phyloP scores from a whole-genome alignment of 176 grass and related monocot genomes.

The Musa itinerans region DNA sequence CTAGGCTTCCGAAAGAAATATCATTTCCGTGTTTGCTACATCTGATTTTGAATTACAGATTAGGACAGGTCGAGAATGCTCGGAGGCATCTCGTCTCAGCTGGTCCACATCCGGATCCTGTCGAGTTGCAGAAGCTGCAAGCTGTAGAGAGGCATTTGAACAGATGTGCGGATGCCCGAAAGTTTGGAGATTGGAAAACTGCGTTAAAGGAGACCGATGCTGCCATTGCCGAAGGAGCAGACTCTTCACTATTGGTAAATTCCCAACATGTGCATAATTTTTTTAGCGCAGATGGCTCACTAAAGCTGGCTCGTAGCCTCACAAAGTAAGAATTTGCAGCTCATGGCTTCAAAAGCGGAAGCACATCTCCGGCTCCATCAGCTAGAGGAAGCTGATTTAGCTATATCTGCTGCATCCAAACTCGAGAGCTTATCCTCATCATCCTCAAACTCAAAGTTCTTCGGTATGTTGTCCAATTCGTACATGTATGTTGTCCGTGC shows the following conservation, averaged over 20 bases:
- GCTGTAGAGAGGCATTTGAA: slow-evolving; percentile 74
- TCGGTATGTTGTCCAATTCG: slow-evolving; percentile 55
- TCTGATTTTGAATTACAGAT: slow-evolving; percentile 33
- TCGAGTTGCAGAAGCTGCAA: slow-evolving; percentile 75
- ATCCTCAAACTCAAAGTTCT: slow-evolving; percentile 55
- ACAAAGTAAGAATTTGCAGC: slow-evolving; percentile 29
- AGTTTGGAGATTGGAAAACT: slow-evolving; percentile 72
- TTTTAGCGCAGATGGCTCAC: neutral
- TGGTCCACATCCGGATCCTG: slow-evolving; percentile 55
- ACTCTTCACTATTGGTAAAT: slow-evolving; percentile 67
- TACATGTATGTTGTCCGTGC: slow-evolving; percentile 70
- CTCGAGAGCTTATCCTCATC: slow-evolving; percentile 56
- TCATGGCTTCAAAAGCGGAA: slow-evolving; percentile 78
- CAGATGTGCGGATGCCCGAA: slow-evolving; percentile 65
- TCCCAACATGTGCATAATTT: neutral
- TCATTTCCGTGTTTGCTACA: neutral
- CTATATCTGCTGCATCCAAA: slow-evolving; percentile 70
- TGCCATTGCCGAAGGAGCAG: slow-evolving; percentile 75
- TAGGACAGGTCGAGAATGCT: slow-evolving; percentile 81
- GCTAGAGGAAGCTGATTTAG: slow-evolving; percentile 63
- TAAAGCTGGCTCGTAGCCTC: neutral
- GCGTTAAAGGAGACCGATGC: slow-evolving; percentile 59
- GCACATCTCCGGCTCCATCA: slow-evolving; percentile 60
- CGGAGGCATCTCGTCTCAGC: slow-evolving; percentile 61
- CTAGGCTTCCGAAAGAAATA: neutral